A percentile compares a stretch with the other conserved stretches of the same genome.
These are phyloP conservation scores for Suillus spraguei DNA, from an alignment of 768 basidiomycete genomes.

Conservation along the genomic window DNA sequence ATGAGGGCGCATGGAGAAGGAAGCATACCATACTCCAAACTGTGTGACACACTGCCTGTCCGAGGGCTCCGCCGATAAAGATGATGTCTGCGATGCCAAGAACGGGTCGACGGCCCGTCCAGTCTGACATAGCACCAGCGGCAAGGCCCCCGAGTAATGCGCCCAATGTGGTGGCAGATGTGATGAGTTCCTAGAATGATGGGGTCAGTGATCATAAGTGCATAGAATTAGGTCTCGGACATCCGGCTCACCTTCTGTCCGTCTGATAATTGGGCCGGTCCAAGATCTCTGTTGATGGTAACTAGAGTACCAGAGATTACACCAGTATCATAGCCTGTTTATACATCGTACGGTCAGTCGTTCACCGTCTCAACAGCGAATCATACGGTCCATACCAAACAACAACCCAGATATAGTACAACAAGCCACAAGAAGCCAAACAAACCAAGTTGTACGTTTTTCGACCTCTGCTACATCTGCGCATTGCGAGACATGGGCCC, in stretches of 20 bases:
- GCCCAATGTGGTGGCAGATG: conserved; percentile 76
- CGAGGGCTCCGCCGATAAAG: conserved; percentile 75
- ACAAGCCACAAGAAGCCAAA: conserved; percentile 75
- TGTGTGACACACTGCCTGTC: conserved; percentile 68
- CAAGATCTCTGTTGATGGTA: conserved; percentile 68
- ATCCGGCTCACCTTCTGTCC: conserved; percentile 55
- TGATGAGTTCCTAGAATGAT: conserved; percentile 68
- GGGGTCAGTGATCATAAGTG: neutral
- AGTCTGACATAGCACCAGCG: conserved; percentile 71
- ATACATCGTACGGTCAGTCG: conserved; percentile 8
- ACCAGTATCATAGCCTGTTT: conserved; percentile 76
- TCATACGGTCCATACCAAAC: conserved; percentile 55
- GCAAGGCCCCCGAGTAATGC: conserved; percentile 75
- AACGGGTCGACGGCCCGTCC: conserved; percentile 66
- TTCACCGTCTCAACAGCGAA: neutral
- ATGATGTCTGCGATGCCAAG: conserved; percentile 69
- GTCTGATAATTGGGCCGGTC: conserved; percentile 54
- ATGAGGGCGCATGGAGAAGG: neutral
- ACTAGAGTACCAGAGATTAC: conserved; percentile 83
- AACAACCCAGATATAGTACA: conserved; percentile 77
- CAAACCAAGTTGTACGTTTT: conserved; percentile 68
- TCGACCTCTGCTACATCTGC: conserved; percentile 65
- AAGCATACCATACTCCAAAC: conserved; percentile 67
- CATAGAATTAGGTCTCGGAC: neutral
- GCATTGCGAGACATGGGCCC: conserved; percentile 62